These are phyloP conservation scores for Erodium maritimum DNA, from an alignment of 345 rosid genomes.

Conservation along the genomic window DNA sequence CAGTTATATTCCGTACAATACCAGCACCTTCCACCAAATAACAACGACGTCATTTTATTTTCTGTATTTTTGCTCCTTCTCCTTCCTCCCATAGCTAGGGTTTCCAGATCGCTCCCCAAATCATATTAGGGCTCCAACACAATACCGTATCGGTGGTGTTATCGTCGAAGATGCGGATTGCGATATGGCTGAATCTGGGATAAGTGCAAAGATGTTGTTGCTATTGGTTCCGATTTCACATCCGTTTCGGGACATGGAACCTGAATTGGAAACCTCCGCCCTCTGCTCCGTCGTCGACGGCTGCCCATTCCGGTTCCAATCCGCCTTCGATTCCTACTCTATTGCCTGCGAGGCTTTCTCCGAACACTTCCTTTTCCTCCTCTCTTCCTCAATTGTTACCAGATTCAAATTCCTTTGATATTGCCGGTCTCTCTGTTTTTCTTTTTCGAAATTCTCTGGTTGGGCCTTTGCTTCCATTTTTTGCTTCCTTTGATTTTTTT, in stretches of 20 bases:
- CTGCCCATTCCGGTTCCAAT: conserved; percentile 23
- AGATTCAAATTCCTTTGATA: conserved; percentile 7
- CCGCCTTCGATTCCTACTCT: conserved; percentile 34
- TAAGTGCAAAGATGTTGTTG: conserved; percentile 14
- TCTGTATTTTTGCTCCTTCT: too few species aligned
- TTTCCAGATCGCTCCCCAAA: too few species aligned
- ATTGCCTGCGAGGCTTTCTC: conserved; percentile 37
- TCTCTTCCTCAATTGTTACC: conserved; percentile 10
- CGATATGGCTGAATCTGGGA: background rate
- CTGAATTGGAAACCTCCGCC: conserved; percentile 6
- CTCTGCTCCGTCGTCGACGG: conserved; percentile 11
- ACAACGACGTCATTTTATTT: too few species aligned
- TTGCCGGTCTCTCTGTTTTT: conserved; percentile 4
- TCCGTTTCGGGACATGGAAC: conserved; percentile 8
- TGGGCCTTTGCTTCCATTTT: conserved; percentile 1
- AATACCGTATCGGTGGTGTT: background rate
- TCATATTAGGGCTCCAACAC: background rate
- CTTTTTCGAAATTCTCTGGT: background rate
- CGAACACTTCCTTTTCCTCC: conserved; percentile 12
- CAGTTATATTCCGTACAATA: too few species aligned
- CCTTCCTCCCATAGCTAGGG: too few species aligned
- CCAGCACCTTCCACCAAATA: too few species aligned
- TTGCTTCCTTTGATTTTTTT: background rate
- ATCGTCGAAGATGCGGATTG: conserved; percentile 1
- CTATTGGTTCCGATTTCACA: background rate